Base-by-base conservation (phyloP, 2,329 filamentous ascomycete genomes). In the Penicillium sp. region DNA sequence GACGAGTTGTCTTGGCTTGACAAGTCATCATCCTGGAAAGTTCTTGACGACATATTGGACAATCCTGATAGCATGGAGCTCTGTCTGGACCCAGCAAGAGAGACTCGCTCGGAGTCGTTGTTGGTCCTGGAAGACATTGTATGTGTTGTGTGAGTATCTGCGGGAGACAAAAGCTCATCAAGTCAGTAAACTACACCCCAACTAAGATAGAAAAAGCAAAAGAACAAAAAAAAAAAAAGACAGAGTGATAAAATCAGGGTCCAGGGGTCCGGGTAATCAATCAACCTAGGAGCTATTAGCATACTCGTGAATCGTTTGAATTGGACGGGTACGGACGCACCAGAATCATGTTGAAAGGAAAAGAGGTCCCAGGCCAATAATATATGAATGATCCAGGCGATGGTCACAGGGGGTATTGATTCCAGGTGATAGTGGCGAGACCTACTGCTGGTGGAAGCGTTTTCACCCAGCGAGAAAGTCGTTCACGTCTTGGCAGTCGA, bases 1-100 rank as follows among this genome's bases (percentile, higher is more conserved):
- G 77, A 77, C 65, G 77, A 77, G 64, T 66, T 74, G 71, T 78
- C 76, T 69, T 76, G 75, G 69, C 73, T 76, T 57, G 75, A 75
- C 63, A 78, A 70, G 60, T 79, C 77, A 76, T 78, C 74, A 77
- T 79, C 77, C 73, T 77, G 76, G 71, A 72, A 58, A 65, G 70
- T 68, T 70, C 73, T 75, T 65, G 77, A 73, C 68, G 73, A 65
- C 69, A 77, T 70, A 67, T 74, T 76, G 70, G 75, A 70, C 52
- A 75, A 68, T 70, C 75, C 76, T 68, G 72, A 75, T 59, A 73
- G 64, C 65, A 75, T 65, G 66, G 74, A 68, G 64, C 63, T 69
- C 54, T 75, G 74, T 70, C 75, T 77, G 62, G 74, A 63, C 53
- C 76, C 70, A 61, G 74, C 71, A 57, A 78, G 71, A 67, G 76